Evolutionary conservation across 108 stramenopile species (phyloP), one percentile per base, ranked within the genome.

Genomic region (Schizochytrium sp.): DNA sequence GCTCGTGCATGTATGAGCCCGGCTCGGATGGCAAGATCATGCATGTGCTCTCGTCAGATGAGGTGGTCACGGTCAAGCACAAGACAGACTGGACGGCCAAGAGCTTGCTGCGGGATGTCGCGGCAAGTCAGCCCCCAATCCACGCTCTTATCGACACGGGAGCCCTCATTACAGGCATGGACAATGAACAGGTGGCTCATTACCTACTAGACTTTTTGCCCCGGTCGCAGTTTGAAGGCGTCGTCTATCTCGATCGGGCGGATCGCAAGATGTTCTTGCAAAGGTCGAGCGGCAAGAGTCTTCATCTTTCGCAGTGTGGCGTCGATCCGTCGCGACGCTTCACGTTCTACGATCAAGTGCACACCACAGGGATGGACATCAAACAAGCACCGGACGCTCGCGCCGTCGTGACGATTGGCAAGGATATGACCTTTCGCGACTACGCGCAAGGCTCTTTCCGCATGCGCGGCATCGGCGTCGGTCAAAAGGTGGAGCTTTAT

Each of bases 331-430:
- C 97, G 53, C 90, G 95, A 5, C 96, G 97, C 10, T 98, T 98
- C 89, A 96, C 97, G 4, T 98, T 98, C 90, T 98, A 97, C 88
- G 97, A 98, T 88, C 98, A 98, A 88, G 96, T 97, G 57, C 97
- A 98, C 90, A 98, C 98, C n/a, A 98, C 98, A 28, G 98, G 98
- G 34, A 97, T 97, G 98, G 98, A 98, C 92, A 97, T 97, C 89
- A 95, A 97, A 83, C 98, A 98, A 88, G 94, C 94, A 57, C 95
- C 96, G 60, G 95, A 97, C 90, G 96, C 98, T 5, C 91, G 93
- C 60, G 97, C 97, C 58, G 95, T 92, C 5, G 92, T 98, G 60
- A 98, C 98, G n/a, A 93, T 98, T 6, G 97, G 97, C 16, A 98
- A 98, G 89, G 98, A 98, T 87, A 98, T 98, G 98, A 97, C 97